Base-by-base conservation (phyloP, 169 alveolate species). In the Eimeria acervulina region DNA sequence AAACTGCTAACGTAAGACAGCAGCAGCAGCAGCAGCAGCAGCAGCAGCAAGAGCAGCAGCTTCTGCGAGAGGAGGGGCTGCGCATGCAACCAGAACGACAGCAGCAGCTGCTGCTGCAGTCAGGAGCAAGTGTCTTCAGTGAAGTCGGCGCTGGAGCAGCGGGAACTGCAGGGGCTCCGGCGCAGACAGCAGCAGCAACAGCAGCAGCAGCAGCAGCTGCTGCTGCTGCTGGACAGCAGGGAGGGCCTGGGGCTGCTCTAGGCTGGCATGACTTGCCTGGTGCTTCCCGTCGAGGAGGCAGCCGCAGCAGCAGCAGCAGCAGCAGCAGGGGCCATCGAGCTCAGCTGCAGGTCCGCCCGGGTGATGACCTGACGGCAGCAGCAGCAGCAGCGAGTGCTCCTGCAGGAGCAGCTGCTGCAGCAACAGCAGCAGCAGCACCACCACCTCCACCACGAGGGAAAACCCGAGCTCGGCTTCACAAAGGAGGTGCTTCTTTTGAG, bases 51-150 rank as follows among this genome's bases (percentile, higher is more conserved):
- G 87, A 76, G 52, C 87, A 76, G 52, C 87, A 76, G 87, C 87
- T 40, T 59, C 87, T 42, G 63, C 87, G 52, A 12, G 63, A 76
- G 47, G 36, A 42, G 59, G 63, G 47, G 59, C 61, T 42, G 61
- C 59, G 87, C 28, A 36, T 76, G 87, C 87, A 76, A 61, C 87
- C 87, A 76, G 87, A 76, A 31, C 28, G 59, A 31, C 87, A 76
- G 87, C 87, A 76, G 59, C 87, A 76, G 61, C 87, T 76, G 87
- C 87, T 76, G 63, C 87, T 76, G 59, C 87, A 76, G 52, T 76
- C 87, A 26, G 87, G 87, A 13, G 87, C 87, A 8, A 76, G 87
- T 36, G 87, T 44, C 36, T 76, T 76, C 26, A 76, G 87, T 44
- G 87, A 76, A 6, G 17, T 76, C 0, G 87, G 87, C 63, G 87